These are phyloP conservation scores for Rhodotorula toruloides DNA, from an alignment of 768 basidiomycete genomes.

Conservation along the genomic window DNA sequence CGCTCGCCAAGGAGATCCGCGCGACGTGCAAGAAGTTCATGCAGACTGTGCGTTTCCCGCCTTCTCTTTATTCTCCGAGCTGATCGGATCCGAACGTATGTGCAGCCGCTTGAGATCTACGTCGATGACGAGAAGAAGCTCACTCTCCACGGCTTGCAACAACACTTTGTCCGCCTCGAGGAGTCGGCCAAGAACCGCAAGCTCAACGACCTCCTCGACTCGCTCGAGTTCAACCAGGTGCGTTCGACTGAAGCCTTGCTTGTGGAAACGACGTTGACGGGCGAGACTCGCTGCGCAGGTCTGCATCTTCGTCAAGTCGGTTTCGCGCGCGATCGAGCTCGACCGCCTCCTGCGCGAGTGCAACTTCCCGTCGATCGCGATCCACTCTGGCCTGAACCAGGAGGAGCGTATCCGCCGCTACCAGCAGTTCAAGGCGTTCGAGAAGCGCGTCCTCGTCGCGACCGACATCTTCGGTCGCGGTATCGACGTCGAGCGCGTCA, in stretches of 20 bases:
- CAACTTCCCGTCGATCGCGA: slow-evolving; percentile 96
- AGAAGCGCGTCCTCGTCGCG: slow-evolving; percentile 97
- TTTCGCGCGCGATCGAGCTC: slow-evolving; percentile 89
- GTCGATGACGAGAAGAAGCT: slow-evolving; percentile 99
- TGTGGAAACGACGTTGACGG: neutral
- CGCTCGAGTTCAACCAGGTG: slow-evolving; percentile 96
- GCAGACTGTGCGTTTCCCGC: slow-evolving; percentile 70
- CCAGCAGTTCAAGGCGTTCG: slow-evolving; percentile 97
- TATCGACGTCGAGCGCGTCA: slow-evolving; percentile 98
- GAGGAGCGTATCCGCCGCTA: slow-evolving; percentile 95
- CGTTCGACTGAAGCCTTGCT: slow-evolving; percentile 12
- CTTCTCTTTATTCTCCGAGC: neutral
- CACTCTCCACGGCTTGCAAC: slow-evolving; percentile 94
- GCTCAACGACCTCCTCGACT: slow-evolving; percentile 89
- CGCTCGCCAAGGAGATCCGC: slow-evolving; percentile 91
- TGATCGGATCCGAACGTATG: neutral
- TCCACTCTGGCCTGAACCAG: slow-evolving; percentile 89
- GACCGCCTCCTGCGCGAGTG: slow-evolving; percentile 94
- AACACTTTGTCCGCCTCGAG: slow-evolving; percentile 96
- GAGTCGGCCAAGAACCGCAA: slow-evolving; percentile 95
- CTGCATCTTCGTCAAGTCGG: slow-evolving; percentile 98
- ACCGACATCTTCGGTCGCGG: slow-evolving; percentile 99
- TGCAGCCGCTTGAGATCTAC: slow-evolving; percentile 94
- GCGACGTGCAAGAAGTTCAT: slow-evolving; percentile 99
- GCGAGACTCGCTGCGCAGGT: slow-evolving; percentile 57